Evolutionary conservation across 1,139 yeast genomes (phyloP).

Genomic region (Zygosaccharomyces sapae): DNA sequence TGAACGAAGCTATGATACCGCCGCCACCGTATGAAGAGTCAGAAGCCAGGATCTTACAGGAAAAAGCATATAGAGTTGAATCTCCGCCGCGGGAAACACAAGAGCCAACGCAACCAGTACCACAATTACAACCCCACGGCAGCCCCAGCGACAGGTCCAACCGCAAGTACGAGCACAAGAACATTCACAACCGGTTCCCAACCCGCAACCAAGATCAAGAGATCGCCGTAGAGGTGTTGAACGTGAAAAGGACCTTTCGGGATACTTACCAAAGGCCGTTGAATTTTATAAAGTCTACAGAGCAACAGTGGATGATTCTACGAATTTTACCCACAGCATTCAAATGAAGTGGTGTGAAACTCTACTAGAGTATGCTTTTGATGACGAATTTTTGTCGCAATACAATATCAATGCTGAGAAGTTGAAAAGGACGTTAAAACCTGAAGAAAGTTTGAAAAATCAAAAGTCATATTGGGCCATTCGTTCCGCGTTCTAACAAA

Average conservation of each 20-base stretch:
- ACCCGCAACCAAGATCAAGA: neutral
- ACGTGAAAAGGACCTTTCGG: constrained; percentile 14
- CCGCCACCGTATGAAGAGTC: constrained; percentile 23
- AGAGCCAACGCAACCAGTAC: neutral
- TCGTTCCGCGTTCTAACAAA: constrained; percentile 58
- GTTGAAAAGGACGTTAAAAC: constrained; percentile 38
- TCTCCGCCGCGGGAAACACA: constrained; percentile 6
- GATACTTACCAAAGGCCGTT: constrained; percentile 22
- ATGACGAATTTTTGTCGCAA: constrained; percentile 39
- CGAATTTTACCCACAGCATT: constrained; percentile 39
- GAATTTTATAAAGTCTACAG: constrained; percentile 24
- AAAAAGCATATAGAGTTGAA: constrained; percentile 20
- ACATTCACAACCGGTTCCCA: too few species aligned
- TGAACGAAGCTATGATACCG: constrained; percentile 8
- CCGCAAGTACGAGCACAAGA: too few species aligned
- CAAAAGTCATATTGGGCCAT: constrained; percentile 49
- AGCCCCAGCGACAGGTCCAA: too few species aligned
- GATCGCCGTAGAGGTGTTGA: neutral
- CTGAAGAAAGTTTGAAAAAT: constrained; percentile 47
- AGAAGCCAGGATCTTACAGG: constrained; percentile 17
- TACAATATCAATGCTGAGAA: constrained; percentile 46
- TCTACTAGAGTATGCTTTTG: constrained; percentile 44
- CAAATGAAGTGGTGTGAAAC: constrained; percentile 51
- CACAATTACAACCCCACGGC: too few species aligned
- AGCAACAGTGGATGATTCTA: constrained; percentile 27